Base-by-base conservation (phyloP, 257 asterid species). In the Prunella vulgaris region DNA sequence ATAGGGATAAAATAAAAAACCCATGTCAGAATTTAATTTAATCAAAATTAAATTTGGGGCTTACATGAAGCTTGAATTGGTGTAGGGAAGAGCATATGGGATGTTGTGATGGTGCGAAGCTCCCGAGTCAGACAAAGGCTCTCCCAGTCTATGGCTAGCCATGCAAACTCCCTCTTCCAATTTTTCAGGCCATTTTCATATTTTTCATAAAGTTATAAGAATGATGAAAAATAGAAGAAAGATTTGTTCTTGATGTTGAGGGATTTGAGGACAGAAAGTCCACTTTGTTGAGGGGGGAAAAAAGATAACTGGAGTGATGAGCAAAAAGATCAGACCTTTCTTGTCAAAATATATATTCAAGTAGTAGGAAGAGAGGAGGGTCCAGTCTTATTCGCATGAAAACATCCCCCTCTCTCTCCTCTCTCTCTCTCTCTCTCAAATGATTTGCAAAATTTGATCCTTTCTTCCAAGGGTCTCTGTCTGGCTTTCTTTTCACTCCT, bases 71-170 rank as follows among this genome's bases (percentile, higher is more conserved):
- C 76, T 84, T 60, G 89, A 57, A 35, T 15, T 52, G 38, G 76
- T 88, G 72, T 86, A 88, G 20, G 82, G 84, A 44, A 87, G 71
- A n/a, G 90, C 79, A 59, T 82, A 86, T 7, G 93, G 78, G 54
- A 83, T 79, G 62, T 83, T 83, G 52, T 79, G 84, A 48, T 83
- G 80, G 8, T n/a, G n/a, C n/a, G n/a, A n/a, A n/a, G n/a, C n/a
- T n/a, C 88, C 86, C 7, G 89, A 74, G 27, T 67, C 81, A 7
- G 88, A 73, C 51, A 81, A 83, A 65, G 82, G 56, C 62, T 82
- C 90, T 77, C 90, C 94, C 32, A 86, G 38, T 74, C 90, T 54
- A 62, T 82, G 94, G 72, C 85, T 84, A 74, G 84, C 97, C 99
- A 93, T 93, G 98, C 95, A 85, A 80, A 49, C 20, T 25, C 59